A percentile compares a stretch with the other conserved stretches of the same genome.
Conservation (phyloP, 306 rosid species). For the Boehmeria nivea region DNA sequence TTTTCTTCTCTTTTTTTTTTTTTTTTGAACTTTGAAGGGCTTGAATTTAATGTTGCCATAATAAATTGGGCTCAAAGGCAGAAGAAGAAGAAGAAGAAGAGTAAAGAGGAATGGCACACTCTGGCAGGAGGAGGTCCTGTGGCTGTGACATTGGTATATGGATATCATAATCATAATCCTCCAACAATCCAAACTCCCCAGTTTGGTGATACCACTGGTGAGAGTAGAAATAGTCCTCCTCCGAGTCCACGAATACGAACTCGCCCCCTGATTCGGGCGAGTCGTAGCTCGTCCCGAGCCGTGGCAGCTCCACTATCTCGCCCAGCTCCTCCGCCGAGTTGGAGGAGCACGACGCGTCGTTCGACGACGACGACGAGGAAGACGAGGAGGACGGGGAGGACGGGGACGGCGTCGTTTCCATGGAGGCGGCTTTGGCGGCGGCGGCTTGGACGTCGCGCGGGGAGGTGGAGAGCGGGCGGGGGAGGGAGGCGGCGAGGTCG, state of each 20-base stretch:
- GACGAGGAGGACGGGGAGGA: conserved; percentile 1
- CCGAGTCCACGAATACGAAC: conserved; percentile 29
- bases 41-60: conserved; percentile 35
- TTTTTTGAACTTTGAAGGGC: not conserved
- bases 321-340: conserved; percentile 61
- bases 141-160: conserved; percentile 17
- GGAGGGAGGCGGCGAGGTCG: conserved; percentile 49
- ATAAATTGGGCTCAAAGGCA: conserved; percentile 18
- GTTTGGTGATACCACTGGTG: conserved; percentile 15
- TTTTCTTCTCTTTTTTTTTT: not conserved
- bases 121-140: no score
- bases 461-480: conserved; percentile 68
- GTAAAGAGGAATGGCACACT: no score
- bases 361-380: conserved; percentile 13
- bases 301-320: conserved; percentile 68
- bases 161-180: conserved; percentile 20
- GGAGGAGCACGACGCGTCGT: conserved; percentile 14
- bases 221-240: conserved; percentile 5
- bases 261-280: conserved; percentile 27
- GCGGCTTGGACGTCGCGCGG: conserved; percentile 90
- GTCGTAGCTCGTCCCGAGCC: conserved; percentile 44
- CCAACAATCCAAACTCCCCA: conserved; percentile 17
- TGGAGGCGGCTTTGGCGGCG: conserved; percentile 76
- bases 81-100: no score
- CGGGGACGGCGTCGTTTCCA: conserved; percentile 31